These are phyloP conservation scores for Venturiaceae sp. DNA, from an alignment of 2,329 filamentous ascomycete species.

Conservation along the genomic window DNA sequence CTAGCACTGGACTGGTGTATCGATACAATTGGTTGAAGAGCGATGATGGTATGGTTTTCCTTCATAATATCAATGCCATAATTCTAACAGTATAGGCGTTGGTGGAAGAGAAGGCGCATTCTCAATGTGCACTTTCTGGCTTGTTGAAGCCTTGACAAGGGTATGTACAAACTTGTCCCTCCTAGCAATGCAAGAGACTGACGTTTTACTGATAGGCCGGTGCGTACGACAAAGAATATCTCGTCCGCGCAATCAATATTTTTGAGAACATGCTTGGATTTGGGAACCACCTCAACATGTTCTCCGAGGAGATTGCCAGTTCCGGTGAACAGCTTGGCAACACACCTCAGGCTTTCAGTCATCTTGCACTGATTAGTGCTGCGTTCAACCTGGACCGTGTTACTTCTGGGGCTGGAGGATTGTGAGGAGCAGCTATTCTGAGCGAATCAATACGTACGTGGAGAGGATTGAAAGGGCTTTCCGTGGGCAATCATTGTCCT, in stretches of 20 bases:
- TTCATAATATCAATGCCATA: conserved; percentile 10
- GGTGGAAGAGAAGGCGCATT: conserved; percentile 69
- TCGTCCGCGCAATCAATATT: conserved; percentile 50
- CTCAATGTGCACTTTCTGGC: conserved; percentile 76
- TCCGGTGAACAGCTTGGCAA: conserved; percentile 71
- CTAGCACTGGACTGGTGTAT: conserved; percentile 65
- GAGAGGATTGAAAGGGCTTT: too few species aligned
- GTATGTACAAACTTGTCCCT: conserved; percentile 34
- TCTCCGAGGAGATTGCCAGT: conserved; percentile 67
- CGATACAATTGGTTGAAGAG: conserved; percentile 42
- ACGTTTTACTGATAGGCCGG: conserved; percentile 17
- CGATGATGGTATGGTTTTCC: not conserved
- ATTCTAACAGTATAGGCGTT: conserved; percentile 33
- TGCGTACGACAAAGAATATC: conserved; percentile 53
- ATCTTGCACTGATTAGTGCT: conserved; percentile 65
- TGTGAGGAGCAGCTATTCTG: not conserved
- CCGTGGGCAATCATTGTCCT: too few species aligned
- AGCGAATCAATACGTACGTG: too few species aligned
- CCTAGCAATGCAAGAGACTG: not conserved
- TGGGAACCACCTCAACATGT: conserved; percentile 68
- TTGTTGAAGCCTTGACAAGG: conserved; percentile 67
- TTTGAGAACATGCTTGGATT: conserved; percentile 74
- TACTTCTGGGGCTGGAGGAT: not conserved
- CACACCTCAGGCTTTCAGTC: conserved; percentile 70
- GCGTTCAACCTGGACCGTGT: conserved; percentile 62